Conservation (phyloP, 805 yeast species). For the Saccharomycopsis javanensis region DNA sequence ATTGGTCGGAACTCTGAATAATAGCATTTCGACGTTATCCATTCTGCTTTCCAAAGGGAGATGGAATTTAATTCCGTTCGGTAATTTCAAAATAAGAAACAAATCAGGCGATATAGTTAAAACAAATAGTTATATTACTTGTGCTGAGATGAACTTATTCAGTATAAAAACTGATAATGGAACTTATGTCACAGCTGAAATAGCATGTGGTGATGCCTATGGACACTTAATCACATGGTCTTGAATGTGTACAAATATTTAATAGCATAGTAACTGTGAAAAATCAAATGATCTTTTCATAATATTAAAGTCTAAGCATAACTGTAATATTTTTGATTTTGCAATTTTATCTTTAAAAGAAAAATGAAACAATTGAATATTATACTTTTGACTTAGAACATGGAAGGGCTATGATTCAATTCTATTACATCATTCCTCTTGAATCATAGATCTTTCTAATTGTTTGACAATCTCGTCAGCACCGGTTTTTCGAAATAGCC, state of each 20-base stretch:
- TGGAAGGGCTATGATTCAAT: too few species aligned
- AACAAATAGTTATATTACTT: conserved; percentile 23
- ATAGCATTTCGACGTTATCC: background rate
- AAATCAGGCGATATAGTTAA: conserved; percentile 15
- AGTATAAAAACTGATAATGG: conserved; percentile 29
- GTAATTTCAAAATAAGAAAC: conserved; percentile 23
- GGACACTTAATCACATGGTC: conserved; percentile 46
- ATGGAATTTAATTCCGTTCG: conserved; percentile 22
- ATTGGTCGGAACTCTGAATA: conserved; percentile 31
- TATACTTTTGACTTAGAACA: too few species aligned
- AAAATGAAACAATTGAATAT: too few species aligned
- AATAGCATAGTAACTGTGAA: too few species aligned
- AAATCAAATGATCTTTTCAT: too few species aligned
- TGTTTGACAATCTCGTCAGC: background rate
- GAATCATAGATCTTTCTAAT: background rate
- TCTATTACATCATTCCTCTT: background rate
- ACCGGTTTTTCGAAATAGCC: conserved; percentile 63
- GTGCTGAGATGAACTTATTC: conserved; percentile 28
- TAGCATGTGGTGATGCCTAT: conserved; percentile 44
- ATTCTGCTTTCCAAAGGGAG: background rate
- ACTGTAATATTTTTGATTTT: too few species aligned
- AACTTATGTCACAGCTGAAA: conserved; percentile 31
- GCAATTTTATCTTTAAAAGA: too few species aligned
- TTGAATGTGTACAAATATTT: too few species aligned
- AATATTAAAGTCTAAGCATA: too few species aligned